Base-by-base conservation (phyloP, 352 stramenopile species). In the Pythium biforme region DNA sequence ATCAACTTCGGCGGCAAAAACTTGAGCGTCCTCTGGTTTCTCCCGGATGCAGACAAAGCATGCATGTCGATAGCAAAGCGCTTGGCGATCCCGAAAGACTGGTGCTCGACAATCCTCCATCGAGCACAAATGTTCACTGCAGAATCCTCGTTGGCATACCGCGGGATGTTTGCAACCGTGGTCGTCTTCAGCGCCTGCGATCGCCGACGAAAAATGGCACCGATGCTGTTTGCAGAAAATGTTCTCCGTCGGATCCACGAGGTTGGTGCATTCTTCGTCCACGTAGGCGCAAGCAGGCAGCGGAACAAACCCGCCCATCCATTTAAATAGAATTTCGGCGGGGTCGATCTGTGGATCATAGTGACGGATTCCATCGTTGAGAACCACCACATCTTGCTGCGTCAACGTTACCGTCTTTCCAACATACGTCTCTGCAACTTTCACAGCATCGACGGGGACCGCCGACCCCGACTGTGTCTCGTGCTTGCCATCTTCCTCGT, bases 41-140 rank as follows among this genome's bases (percentile, higher is more conserved):
- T 64, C 43, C 48, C 51, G 52, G 5, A 88, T 51, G 33, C 83
- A 92, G 17, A 90, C 62, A 41, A 86, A 89, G 26, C 83, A 92
- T 9, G 69, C 68, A 48, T 92, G 83, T 9, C 79, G 57, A 10
- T 57, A 52, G 27, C 83, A 92, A 56, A 74, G 88, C 17, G 39
- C 31, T 41, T 88, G 69, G 8, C n/a, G 7, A 5, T 75, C 61
- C 12, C 58, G 37, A 15, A 79, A 51, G 25, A 72, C 55, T 22
- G 66, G 57, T 5, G 57, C 57, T 20, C 12, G 17, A n/a, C 57
- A 64, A 19, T 63, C 52, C 19, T 62, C 41, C 6, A 47, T 46
- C 9, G 29, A 54, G 17, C 81, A 90, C 57, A 87, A 62, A 50
- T 90, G 81, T 0, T 15, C n/a, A 3, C 50, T 17, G 26, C 78